A percentile compares a stretch with the other conserved stretches of the same genome.
These are phyloP conservation scores for Magnolia kwangsiensis DNA, from an alignment of 164 flowering plant genomes.

Conservation along the genomic window DNA sequence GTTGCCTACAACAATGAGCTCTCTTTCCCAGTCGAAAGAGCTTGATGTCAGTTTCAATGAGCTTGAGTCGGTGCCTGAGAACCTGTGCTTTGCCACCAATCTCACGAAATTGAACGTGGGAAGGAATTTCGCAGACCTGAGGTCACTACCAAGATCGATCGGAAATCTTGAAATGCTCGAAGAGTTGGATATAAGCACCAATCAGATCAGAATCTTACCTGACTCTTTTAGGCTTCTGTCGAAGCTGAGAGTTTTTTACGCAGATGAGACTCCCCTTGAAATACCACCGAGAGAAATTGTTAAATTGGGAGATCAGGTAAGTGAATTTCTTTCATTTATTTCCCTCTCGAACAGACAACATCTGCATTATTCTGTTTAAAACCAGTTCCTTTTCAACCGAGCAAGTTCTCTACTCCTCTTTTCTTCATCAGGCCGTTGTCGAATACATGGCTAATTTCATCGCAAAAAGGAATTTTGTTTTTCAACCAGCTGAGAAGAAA, in stretches of 20 bases:
- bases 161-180: conserved; percentile 72
- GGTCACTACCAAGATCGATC: conserved; percentile 55
- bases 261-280: conserved; percentile 72
- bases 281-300: conserved; percentile 56
- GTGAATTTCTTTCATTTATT: neutral
- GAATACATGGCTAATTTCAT: conserved; percentile 49
- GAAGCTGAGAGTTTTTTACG: conserved; percentile 48
- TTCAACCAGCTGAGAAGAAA: conserved; percentile 24
- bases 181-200: conserved; percentile 60
- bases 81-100: conserved; percentile 47
- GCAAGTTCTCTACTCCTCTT: neutral
- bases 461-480: conserved; percentile 13
- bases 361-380: neutral
- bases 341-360: too few relatives aligned
- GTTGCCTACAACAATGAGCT: conserved; percentile 63
- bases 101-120: conserved; percentile 55
- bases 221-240: conserved; percentile 61
- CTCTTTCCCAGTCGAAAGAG: conserved; percentile 49
- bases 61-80: conserved; percentile 57
- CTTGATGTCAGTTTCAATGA: conserved; percentile 75
- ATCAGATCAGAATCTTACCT: conserved; percentile 59
- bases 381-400: neutral
- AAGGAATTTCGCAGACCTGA: conserved; percentile 64
- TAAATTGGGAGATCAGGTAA: conserved; percentile 68
- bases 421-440: conserved; percentile 48